Percentiles rank a stretch among this genome's conserved stretches.
phyloP scores from a whole-genome alignment of 2,329 filamentous ascomycete genomes.

The Exophiala mesophila region DNA sequence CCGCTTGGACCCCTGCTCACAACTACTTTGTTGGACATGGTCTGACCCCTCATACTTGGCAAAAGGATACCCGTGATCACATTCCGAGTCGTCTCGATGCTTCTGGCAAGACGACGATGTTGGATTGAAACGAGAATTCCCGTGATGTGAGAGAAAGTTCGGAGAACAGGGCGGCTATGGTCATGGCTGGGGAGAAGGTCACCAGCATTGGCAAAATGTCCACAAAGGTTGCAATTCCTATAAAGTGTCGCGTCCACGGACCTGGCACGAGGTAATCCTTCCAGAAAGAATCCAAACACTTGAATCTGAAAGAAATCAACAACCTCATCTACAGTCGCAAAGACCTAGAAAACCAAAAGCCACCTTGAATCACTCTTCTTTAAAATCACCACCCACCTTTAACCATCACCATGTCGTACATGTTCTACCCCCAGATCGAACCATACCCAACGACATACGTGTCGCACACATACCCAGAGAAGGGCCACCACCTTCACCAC shows the following conservation, averaged over 20 bases:
- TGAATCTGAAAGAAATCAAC: neutral
- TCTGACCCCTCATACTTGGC: neutral
- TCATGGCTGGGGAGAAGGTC: no score
- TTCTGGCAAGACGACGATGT: neutral
- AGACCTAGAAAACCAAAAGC: neutral
- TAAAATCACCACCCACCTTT: neutral
- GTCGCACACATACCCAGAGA: conserved; percentile 20
- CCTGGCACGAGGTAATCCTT: no score
- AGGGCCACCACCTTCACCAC: conserved; percentile 18
- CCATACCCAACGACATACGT: conserved; percentile 21
- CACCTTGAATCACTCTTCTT: no score
- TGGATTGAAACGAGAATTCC: neutral
- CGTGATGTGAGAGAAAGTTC: neutral
- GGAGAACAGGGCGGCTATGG: neutral
- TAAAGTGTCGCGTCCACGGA: no score
- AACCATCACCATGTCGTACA: conserved; percentile 12
- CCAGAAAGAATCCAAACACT: neutral
- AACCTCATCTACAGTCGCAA: no score
- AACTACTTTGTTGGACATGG: neutral
- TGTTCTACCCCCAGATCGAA: conserved; percentile 16
- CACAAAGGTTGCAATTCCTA: no score
- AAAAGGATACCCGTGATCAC: neutral
- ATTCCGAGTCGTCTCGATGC: neutral
- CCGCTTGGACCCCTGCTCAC: no score
- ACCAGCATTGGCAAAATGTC: no score